Percentiles rank a stretch among this genome's conserved stretches.
phyloP scores from a whole-genome alignment of 208 protist species.

The Leptomonas pyrrhocoris region DNA sequence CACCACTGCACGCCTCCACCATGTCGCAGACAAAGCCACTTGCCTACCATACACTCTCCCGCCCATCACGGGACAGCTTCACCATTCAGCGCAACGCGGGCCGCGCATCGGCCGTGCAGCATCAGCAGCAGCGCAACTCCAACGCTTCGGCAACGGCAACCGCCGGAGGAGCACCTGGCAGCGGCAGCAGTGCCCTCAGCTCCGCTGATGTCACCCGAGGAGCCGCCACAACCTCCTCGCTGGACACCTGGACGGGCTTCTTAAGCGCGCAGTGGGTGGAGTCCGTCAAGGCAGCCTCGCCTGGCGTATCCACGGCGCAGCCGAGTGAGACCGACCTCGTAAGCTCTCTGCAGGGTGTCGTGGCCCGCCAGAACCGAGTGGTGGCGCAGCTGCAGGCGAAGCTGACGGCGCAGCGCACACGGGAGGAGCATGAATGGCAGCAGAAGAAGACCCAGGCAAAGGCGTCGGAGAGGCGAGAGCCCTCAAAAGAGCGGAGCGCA shows the following conservation, averaged over 20 bases:
- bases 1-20: no score
- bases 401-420: constrained; percentile 27
- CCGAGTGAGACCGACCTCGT: constrained; percentile 29
- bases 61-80: constrained; percentile 25
- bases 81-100: constrained; percentile 34
- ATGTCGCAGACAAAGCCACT: constrained; percentile 14
- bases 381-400: constrained; percentile 37
- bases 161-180: neutral
- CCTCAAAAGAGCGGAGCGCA: no score
- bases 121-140: neutral
- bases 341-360: constrained; percentile 37
- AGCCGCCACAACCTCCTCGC: neutral
- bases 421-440: constrained; percentile 30
- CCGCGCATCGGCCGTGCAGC: constrained; percentile 17
- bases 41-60: constrained; percentile 18
- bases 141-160: neutral
- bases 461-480: no score
- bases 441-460: neutral
- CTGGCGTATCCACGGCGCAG: neutral
- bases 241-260: constrained; percentile 55
- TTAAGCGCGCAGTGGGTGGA: constrained; percentile 31
- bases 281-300: constrained; percentile 1
- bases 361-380: constrained; percentile 49
- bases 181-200: neutral
- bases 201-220: no score